Conservation (phyloP, 1,139 yeast species). For the Magnusiomyces suaveolens region DNA sequence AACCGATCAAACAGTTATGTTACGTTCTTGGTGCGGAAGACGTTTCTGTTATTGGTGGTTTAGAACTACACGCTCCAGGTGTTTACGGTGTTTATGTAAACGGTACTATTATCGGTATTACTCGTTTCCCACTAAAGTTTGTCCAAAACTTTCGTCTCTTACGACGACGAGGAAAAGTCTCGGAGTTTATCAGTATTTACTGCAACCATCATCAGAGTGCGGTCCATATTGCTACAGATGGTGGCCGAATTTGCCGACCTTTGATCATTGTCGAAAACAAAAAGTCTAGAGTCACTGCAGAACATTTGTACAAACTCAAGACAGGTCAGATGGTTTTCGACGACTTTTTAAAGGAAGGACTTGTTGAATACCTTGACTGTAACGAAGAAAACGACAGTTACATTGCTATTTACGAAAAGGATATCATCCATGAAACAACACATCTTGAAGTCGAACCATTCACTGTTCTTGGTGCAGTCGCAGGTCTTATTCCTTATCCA, state of each 20-base stretch:
- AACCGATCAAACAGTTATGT: slow-evolving; percentile 70
- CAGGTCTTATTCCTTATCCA: slow-evolving; percentile 98
- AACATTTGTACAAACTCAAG: slow-evolving; percentile 52
- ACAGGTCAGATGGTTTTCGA: slow-evolving; percentile 75
- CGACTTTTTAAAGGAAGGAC: slow-evolving; percentile 73
- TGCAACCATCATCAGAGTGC: slow-evolving; percentile 84
- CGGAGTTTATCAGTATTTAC: slow-evolving; percentile 85
- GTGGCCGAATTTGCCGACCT: slow-evolving; percentile 97
- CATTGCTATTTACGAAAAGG: slow-evolving; percentile 80
- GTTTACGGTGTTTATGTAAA: slow-evolving; percentile 80
- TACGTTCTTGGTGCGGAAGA: slow-evolving; percentile 84
- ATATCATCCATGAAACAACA: slow-evolving; percentile 50
- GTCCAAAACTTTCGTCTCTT: slow-evolving; percentile 68
- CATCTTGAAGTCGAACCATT: slow-evolving; percentile 96
- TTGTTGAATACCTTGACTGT: slow-evolving; percentile 93
- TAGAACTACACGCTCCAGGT: slow-evolving; percentile 64
- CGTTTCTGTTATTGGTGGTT: slow-evolving; percentile 69
- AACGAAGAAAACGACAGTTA: slow-evolving; percentile 94
- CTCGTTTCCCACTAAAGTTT: slow-evolving; percentile 75
- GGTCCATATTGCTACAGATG: slow-evolving; percentile 96
- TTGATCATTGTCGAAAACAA: slow-evolving; percentile 75
- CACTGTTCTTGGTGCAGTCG: slow-evolving; percentile 95
- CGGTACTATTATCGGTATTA: slow-evolving; percentile 89
- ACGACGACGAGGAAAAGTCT: slow-evolving; percentile 76
- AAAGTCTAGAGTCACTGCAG: slow-evolving; percentile 56